Conservation (phyloP, 2,329 filamentous ascomycete genomes). For the Colletotrichum navitas region DNA sequence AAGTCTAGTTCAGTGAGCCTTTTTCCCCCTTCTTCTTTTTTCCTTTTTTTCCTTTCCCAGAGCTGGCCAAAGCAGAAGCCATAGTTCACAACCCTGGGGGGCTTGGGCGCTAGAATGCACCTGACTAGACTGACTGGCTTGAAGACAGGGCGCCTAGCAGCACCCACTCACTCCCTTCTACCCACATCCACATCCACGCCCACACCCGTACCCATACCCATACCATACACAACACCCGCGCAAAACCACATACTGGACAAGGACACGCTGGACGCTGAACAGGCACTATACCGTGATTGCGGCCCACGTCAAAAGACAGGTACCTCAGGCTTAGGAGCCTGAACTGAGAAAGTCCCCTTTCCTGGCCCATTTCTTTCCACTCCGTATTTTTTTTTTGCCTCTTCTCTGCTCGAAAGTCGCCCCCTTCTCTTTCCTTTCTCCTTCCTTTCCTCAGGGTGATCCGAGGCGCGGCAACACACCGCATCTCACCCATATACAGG, state of each 20-base stretch:
- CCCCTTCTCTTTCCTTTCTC: constrained; percentile 6
- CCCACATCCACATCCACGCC: not conserved
- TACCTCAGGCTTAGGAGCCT: constrained; percentile 14
- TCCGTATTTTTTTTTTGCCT: constrained; percentile 4
- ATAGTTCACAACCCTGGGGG: not conserved
- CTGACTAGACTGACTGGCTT: not conserved
- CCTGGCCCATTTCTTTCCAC: constrained; percentile 30
- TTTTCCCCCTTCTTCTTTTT: too few relatives aligned
- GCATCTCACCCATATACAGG: constrained; percentile 19
- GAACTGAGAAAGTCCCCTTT: constrained; percentile 22
- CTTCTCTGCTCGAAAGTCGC: not conserved
- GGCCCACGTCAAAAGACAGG: constrained; percentile 12
- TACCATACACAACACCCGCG: not conserved
- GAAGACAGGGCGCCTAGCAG: constrained; percentile 1
- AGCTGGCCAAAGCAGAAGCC: constrained; percentile 5
- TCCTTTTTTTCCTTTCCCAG: too few relatives aligned
- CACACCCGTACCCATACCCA: not conserved
- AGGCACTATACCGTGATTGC: constrained; percentile 16
- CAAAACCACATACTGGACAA: constrained; percentile 1
- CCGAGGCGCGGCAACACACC: constrained; percentile 7
- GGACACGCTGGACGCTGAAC: constrained; percentile 9
- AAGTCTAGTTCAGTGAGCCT: not conserved
- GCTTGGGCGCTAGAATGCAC: not conserved
- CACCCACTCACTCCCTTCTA: not conserved
- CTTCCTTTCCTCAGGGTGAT: constrained; percentile 27